Evolutionary conservation across 1,139 yeast genomes (phyloP), one percentile per base, ranked within the genome.

Genomic region (Candida tropicalis): DNA sequence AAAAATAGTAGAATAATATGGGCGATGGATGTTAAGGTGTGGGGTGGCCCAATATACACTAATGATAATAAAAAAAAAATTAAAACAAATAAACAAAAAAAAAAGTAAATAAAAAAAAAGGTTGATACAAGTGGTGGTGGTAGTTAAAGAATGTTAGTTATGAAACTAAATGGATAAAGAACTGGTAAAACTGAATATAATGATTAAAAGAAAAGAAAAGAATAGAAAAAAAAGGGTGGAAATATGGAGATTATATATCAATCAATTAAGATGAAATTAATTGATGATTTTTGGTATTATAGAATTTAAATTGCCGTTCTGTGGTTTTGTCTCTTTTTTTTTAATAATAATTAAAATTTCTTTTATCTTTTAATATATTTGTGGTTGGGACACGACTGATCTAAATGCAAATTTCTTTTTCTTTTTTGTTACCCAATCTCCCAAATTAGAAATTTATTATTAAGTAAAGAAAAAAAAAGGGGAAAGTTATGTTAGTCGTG

Each of bases 161-260:
- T n/a, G n/a, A 29, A 29, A 29, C 33, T 29, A 29, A 20, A 27
- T 28, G 32, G 32, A 28, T 28, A 28, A 18, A 9, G 23, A 11
- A 31, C 12, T 31, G 35, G 35, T 18, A n/a, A 31, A 17, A 13
- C 7, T n/a, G 31, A 12, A 12, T 3, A n/a, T 27, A 15, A 15
- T 6, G 16, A 13, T 5, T 3, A 31, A 18, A 18, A 11, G 13
- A 9, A 31, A 18, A 11, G 11, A 20, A 5, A 17, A 22, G 24
- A 11, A 5, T 17, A 24, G 12, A 31, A 18, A 17, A n/a, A 18
- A 10, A 24, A 7, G 17, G 35, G 12, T 31, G 35, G 18, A n/a
- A n/a, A n/a, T n/a, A n/a, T n/a, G n/a, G n/a, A n/a, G n/a, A n/a
- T n/a, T n/a, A n/a, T n/a, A n/a, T n/a, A n/a, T n/a, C n/a, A n/a